These are phyloP conservation scores for Colletotrichum salicis DNA, from an alignment of 2,329 filamentous ascomycete genomes.

Conservation along the genomic window DNA sequence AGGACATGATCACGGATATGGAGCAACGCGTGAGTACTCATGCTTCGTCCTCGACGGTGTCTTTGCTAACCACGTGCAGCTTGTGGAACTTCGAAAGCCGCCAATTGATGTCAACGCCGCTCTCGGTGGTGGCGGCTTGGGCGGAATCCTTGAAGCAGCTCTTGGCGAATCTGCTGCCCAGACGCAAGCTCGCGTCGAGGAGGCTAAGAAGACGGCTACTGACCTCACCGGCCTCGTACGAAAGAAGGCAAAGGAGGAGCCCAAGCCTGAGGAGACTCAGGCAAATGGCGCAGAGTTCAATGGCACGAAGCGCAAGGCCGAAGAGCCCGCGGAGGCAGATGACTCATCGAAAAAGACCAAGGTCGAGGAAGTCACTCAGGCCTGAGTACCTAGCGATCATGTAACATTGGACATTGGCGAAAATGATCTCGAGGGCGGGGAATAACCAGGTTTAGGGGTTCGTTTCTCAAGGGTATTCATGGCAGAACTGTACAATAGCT, in stretches of 20 bases:
- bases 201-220: constrained; percentile 78
- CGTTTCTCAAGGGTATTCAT: constrained; percentile 12
- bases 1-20: constrained; percentile 83
- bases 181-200: constrained; percentile 72
- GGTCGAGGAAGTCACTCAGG: constrained; percentile 43
- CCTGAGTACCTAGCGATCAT: neutral
- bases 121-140: constrained; percentile 62
- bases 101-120: constrained; percentile 68
- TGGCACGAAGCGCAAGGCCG: constrained; percentile 67
- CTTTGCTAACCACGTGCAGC: constrained; percentile 50
- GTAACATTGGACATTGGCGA: constrained; percentile 12
- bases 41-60: neutral
- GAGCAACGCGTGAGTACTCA: constrained; percentile 71
- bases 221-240: constrained; percentile 80
- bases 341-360: constrained; percentile 47
- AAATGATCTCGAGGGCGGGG: constrained; percentile 2
- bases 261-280: constrained; percentile 37
- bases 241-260: constrained; percentile 68
- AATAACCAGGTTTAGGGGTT: constrained; percentile 11
- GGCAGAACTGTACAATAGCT: constrained; percentile 30
- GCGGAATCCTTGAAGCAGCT: constrained; percentile 72
- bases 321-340: constrained; percentile 49
- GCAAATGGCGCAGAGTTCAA: constrained; percentile 45
- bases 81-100: constrained; percentile 75
- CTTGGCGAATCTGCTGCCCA: constrained; percentile 71